Base-by-base conservation (phyloP, 169 alveolate genomes). In the Eimeria brunetti region DNA sequence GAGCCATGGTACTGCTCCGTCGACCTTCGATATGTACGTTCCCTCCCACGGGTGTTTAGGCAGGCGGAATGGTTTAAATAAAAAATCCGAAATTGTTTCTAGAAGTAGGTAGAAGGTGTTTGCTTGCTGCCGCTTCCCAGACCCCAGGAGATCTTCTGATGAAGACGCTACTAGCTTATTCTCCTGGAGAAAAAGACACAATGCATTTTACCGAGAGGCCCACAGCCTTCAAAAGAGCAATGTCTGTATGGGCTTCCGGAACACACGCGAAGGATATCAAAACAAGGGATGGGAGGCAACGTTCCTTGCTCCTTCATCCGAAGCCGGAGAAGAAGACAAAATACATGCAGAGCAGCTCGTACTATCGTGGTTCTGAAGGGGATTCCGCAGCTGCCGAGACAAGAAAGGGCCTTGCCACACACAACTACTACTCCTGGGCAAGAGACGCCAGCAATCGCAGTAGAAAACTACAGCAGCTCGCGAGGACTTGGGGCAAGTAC, bases 1-100 rank as follows among this genome's bases (percentile, higher is more conserved):
- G 92, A 86, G 41, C 92, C 92, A 14, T 86, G 92, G 83, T 11
- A 38, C n/a, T 86, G 92, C 92, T 33, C 83, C 18, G 33, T 86
- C 67, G 73, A 62, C 60, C 30, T 86, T 62, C 78, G 81, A 86
- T 86, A 86, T 20, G 92, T 86, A 86, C 88, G 88, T 78, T 30
- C 83, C 36, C 56, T 73, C 33, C 33, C 14, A 73, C 33, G 30
- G 53, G 33, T 38, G 56, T 38, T 38, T 36, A 73, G 83, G 53
- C 53, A 38, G 51, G 83, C 56, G 18, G 6, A 53, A 16, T 11
- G 56, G 7, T n/a, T 36, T 2, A 33, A n/a, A 11, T 1, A 53
- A 73, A 6, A 0, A 6, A 16, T 38, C 9, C 4, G 56, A 7
- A 9, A 38, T 67, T 33, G 1, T 41, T 3, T 38, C 30, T 3